Evolutionary conservation across 2,329 filamentous ascomycete species (phyloP), one percentile per base, ranked within the genome.

Genomic region (Exophiala bonariae): DNA sequence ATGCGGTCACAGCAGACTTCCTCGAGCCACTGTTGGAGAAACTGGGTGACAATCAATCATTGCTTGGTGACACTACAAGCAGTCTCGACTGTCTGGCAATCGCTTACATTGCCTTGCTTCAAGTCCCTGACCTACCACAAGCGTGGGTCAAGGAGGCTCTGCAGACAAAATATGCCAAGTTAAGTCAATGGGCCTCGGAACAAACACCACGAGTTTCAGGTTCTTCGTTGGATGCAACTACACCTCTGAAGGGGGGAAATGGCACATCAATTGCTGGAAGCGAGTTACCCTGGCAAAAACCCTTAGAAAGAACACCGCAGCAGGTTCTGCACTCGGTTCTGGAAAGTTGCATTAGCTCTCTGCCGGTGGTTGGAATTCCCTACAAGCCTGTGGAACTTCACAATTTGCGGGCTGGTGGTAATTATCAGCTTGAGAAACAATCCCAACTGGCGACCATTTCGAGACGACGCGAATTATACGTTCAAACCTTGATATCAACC

Each of bases 1-100:
- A 90, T 60, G 80, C 81, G 10, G 68, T 95, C 31, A 84, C 86
- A 0, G 77, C 78, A 17, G 81, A 84, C 52, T 86, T 89, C 59
- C 80, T 95, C 41, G 78, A 80, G 26, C 86, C 89, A 1, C 64
- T 96, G 13, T 78, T 83, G 43, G 77, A 82, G 30, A 72, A 88
- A 26, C 73, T 84, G 16, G 77, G 72, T 1, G 63, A 70, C 14
- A 81, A 80, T 51, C 60, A 66, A 2, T 85, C 79, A 60, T 69
- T 87, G 1, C 71, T 70, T 9, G 67, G 69, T 7, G 63, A 70
- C 1, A 60, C 70, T n/a, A 75, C 80, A 0, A 81, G 81, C 2
- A 81, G 78, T 44, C 68, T 95, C 18, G 91, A 96, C 66, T 96
- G 88, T 63, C 66, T 96, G 37, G 84, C 82, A 0, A 81, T 89